Evolutionary conservation across 176 grass and related monocot genomes (phyloP), one percentile per base, ranked within the genome.

Genomic region (Zea luxurians): DNA sequence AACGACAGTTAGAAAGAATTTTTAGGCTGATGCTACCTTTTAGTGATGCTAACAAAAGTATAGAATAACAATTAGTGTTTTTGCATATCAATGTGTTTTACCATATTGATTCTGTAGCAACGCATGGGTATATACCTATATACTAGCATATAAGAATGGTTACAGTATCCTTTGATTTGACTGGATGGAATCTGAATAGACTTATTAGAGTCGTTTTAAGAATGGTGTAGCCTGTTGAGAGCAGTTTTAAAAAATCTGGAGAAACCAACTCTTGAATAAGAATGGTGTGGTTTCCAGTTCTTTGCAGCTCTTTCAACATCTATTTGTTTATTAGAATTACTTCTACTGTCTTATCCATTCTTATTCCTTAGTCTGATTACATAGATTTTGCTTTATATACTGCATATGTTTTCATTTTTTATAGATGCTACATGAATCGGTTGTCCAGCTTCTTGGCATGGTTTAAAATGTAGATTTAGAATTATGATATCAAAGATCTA

Each of bases 131-230:
- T n/a, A n/a, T n/a, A n/a, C n/a, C n/a, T n/a, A n/a, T n/a, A n/a
- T n/a, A n/a, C n/a, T n/a, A n/a, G n/a, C n/a, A n/a, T n/a, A n/a
- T n/a, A n/a, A n/a, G n/a, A n/a, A n/a, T n/a, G n/a, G n/a, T 70
- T 59, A 47, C 48, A 82, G 48, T 13, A n/a, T 73, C 34, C 12
- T 71, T 70, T 17, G 21, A 38, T 35, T 38, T 82, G 64, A 34
- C 64, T 54, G 35, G 3, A 4, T 61, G 7, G 0, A 69, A 44
- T 54, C 62, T 12, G 2, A 7, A 38, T 55, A 20, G 4, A 10
- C 37, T 66, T 55, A 27, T 45, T 37, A 13, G 20, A 21, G 15
- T 17, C 0, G n/a, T 38, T 18, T 1, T 15, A 41, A 20, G 16
- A 37, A 54, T 59, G 50, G 8, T 70, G 27, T 47, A 21, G n/a